Conservation (phyloP, 495 filamentous ascomycete genomes). For the Xylaria intraflava region DNA sequence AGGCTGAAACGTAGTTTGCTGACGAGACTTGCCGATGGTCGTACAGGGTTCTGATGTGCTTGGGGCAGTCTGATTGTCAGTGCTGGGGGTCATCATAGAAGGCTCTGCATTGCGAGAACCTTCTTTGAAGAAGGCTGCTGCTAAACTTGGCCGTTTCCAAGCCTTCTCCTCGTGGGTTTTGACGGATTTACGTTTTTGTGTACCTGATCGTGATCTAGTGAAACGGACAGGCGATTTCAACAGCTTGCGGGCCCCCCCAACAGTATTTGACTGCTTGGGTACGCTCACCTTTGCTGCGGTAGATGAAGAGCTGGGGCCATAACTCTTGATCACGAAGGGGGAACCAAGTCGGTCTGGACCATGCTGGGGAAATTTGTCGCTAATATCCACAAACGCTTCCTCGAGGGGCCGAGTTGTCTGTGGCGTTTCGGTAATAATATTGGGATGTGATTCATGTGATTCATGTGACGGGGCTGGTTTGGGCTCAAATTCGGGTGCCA, state of each 20-base stretch:
- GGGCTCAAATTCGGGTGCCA: slow-evolving; percentile 3
- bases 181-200: slow-evolving; percentile 38
- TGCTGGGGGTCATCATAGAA: background rate
- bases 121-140: slow-evolving; percentile 26
- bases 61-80: background rate
- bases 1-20: background rate
- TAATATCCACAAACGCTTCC: background rate
- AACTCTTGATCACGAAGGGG: slow-evolving; percentile 50
- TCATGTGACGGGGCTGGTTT: slow-evolving; percentile 11
- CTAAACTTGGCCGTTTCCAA: slow-evolving; percentile 36
- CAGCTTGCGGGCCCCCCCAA: slow-evolving; percentile 37
- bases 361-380: slow-evolving; percentile 9
- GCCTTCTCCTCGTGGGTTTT: slow-evolving; percentile 25
- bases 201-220: slow-evolving; percentile 35
- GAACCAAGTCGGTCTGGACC: slow-evolving; percentile 49
- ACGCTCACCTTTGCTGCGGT: slow-evolving; percentile 33
- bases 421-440: slow-evolving; percentile 2
- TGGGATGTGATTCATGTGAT: slow-evolving; percentile 3
- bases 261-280: slow-evolving; percentile 35
- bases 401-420: background rate
- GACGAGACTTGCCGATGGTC: background rate
- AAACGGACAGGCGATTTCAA: slow-evolving; percentile 42
- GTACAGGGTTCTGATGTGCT: background rate
- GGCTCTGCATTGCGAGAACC: slow-evolving; percentile 6
- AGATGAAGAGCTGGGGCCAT: slow-evolving; percentile 44